Base-by-base conservation (phyloP, 495 filamentous ascomycete genomes). In the Aspergillus taichungensis region DNA sequence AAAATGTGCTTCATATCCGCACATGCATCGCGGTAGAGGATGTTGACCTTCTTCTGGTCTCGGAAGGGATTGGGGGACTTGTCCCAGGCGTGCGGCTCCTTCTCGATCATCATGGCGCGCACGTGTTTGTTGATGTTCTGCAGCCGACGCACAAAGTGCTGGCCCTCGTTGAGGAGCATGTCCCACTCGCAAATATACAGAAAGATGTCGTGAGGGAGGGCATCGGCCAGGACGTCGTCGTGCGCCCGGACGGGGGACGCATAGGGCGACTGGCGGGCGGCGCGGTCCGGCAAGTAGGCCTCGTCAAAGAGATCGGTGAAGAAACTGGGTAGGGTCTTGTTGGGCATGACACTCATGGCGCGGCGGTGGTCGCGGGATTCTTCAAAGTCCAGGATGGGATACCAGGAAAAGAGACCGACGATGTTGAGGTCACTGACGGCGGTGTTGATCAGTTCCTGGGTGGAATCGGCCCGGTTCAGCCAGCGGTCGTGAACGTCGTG, bases 131-230 rank as follows among this genome's bases (percentile, higher is more conserved):
- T 74, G 13, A 87, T 66, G 0, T 69, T 72, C 40, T 74, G 59
- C 37, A 96, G 56, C 4, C 87, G 70, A 27, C 75, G 69, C 6
- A 81, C 74, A 41, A 95, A 82, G 11, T 66, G 58, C 53, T 86
- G 73, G 3, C 82, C 88, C 60, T 96, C 91, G 3, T 75, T 74
- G 32, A 88, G 68, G 18, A 96, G 63, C 85, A 94, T 92, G 56
- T 95, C 90, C 79, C 82, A 94, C 63, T 95, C 90, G 62, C 88
- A 94, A 8, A 85, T 80, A 50, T 82, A 86, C 36, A 96, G 52
- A 18, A 78, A 73, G n/a, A 88, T 75, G 35, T 85, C 74, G 7
- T 75, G 62, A 0, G 85, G 84, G 9, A 87, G 62, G 5, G 62
- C 70, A 6, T 63, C 64, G 24, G 38, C 35, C 8, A 87, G 60